Conservation (phyloP, 768 basidiomycete genomes). For the Boletus vermiculosoides region DNA sequence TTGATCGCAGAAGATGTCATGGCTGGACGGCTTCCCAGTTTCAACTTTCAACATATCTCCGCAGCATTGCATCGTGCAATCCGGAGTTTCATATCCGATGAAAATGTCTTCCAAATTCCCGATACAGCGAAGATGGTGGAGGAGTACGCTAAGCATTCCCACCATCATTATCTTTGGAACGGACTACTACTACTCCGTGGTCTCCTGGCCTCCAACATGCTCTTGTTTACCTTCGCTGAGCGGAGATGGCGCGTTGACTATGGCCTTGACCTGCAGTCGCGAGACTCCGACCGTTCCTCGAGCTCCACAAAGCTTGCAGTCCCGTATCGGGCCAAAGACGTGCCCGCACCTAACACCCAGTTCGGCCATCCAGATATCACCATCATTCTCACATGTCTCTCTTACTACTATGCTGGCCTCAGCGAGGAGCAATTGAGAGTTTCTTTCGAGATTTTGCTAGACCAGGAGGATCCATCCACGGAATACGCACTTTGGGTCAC, state of each 20-base stretch:
- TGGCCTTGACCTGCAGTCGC: neutral
- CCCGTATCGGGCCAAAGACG: constrained; percentile 38
- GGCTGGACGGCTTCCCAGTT: constrained; percentile 6
- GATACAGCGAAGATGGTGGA: constrained; percentile 2
- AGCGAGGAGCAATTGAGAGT: too few relatives aligned
- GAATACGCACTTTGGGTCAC: too few relatives aligned
- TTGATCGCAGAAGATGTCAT: constrained; percentile 6
- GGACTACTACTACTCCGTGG: constrained; percentile 26
- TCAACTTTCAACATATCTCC: constrained; percentile 6
- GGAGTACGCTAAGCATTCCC: neutral
- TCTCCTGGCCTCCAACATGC: constrained; percentile 26
- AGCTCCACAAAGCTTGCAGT: constrained; percentile 29
- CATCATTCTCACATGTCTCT: constrained; percentile 31
- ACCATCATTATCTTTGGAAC: neutral
- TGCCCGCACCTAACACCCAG: constrained; percentile 29
- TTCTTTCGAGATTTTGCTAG: too few relatives aligned
- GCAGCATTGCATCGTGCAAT: neutral
- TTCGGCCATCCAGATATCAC: constrained; percentile 39
- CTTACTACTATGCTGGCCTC: constrained; percentile 32
- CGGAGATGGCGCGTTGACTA: constrained; percentile 22
- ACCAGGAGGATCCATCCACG: too few relatives aligned
- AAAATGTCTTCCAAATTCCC: neutral
- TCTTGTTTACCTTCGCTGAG: constrained; percentile 26
- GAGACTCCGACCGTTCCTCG: neutral
- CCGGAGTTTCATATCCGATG: constrained; percentile 12